Evolutionary conservation across 306 rosid species (phyloP), one percentile per base, ranked within the genome.

Genomic region (Lathyrus sativus): DNA sequence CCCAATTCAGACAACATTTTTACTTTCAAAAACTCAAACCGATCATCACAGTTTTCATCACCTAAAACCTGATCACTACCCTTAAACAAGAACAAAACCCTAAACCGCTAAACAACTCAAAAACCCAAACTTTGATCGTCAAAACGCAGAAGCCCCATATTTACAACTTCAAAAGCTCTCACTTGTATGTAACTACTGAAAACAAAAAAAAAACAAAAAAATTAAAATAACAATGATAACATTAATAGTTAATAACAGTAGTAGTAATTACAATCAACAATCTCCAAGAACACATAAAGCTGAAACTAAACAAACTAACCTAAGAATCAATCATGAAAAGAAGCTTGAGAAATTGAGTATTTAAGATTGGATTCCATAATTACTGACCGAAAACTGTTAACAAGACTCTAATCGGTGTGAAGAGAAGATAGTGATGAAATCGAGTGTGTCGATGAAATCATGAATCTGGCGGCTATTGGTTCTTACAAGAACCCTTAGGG

Each of bases 1-100:
- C 88, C 96, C 82, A 88, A 55, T 83, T 91, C 96, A 73, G 93
- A 86, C 77, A 91, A 72, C 96, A 91, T 91, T 75, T 61, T 53
- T 9, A 0, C n/a, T 6, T 78, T 58, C 73, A 70, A 75, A 73
- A 69, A 57, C 15, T 74, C 58, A 53, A 71, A 75, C 26, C 59
- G 13, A 35, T 15, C 45, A 14, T 15, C 7, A 0, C 38, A 59
- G 7, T 35, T 59, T 57, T 35, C 24, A 59, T 3, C 24, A 33
- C 2, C 64, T 58, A 24, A 65, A 64, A 70, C 11, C 55, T 79
- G 73, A 79, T 67, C 69, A 48, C 73, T 45, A 64, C 63, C 81
- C 78, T 55, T 33, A 35, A 24, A 44, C 45, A 33, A 24, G 10
- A 57, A 73, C 53, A 48, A 15, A 81, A 80, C 80, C 55, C 78